Evolutionary conservation across 1,284 basidiomycete genomes (phyloP), one percentile per base, ranked within the genome.

Genomic region (Trametes versicolor): DNA sequence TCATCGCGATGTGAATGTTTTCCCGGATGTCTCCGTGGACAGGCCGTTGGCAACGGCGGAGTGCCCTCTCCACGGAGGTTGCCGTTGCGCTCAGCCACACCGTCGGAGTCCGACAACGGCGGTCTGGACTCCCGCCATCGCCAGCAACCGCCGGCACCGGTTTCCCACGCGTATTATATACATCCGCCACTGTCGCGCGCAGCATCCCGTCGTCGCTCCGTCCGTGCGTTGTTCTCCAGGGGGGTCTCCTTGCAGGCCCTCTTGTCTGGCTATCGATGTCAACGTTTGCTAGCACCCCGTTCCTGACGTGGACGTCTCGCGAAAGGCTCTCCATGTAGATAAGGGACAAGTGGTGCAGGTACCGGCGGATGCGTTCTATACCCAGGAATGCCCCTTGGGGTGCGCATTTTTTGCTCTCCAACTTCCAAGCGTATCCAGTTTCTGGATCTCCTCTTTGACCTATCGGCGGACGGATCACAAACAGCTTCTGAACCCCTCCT

Each of bases 111-210:
- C 48, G 54, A 36, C 37, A 36, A 57, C 60, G 48, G 47, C 54
- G 61, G 61, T 57, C 61, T 4, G 45, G 61, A 57, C 61, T 48
- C 47, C 61, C 55, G 60, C 60, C 53, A 57, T 56, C 60, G 36
- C 53, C 53, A 55, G 52, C 60, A 55, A 55, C 60, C 60, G 60
- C 45, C 53, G 48, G 47, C 60, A 13, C 59, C 9, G 12, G 32
- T 43, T 41, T n/a, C 32, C 45, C 60, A 62, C 60, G 60, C 57
- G 60, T 41, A 41, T 29, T 48, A 25, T 27, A 23, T 10, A 3
- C 23, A 10, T 23, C 41, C 19, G 17, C 15, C 15, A 39, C 37
- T 17, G n/a, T n/a, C n/a, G n/a, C n/a, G n/a, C n/a, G n/a, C n/a
- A n/a, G n/a, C n/a, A n/a, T n/a, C n/a, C 10, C 37, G 37, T 39